Conservation (phyloP, 2,329 filamentous ascomycete species). For the Trichoderma koningii region DNA sequence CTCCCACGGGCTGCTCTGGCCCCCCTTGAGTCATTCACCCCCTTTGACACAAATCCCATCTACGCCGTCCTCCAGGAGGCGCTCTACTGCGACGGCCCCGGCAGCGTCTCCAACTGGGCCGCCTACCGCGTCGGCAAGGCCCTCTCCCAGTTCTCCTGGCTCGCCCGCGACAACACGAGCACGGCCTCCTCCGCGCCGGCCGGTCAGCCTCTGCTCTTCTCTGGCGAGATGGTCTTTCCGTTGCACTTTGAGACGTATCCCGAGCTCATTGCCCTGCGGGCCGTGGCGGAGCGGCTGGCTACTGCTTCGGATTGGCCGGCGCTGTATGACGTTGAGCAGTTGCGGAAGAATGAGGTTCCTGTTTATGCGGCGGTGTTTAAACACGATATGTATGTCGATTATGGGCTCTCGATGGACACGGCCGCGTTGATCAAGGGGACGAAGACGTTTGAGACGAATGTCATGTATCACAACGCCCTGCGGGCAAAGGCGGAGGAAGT, state of each 20-base stretch:
- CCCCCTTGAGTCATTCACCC: constrained; percentile 65
- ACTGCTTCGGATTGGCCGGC: constrained; percentile 67
- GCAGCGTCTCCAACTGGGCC: constrained; percentile 71
- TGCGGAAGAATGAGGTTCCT: constrained; percentile 77
- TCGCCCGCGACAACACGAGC: constrained; percentile 40
- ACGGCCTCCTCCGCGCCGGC: constrained; percentile 34
- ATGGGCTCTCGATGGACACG: constrained; percentile 70
- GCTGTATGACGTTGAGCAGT: constrained; percentile 73
- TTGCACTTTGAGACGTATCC: constrained; percentile 81
- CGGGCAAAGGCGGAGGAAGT: constrained; percentile 74
- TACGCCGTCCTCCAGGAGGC: constrained; percentile 88
- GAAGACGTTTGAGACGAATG: constrained; percentile 83
- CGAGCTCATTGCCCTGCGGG: constrained; percentile 69
- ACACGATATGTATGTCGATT: constrained; percentile 93
- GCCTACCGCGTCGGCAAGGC: constrained; percentile 63
- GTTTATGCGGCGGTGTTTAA: constrained; percentile 82
- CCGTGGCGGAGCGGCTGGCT: constrained; percentile 72
- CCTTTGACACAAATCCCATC: constrained; percentile 75
- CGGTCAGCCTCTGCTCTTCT: constrained; percentile 68
- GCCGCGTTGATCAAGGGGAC: constrained; percentile 72
- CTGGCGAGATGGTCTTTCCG: constrained; percentile 89
- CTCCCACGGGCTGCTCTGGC: constrained; percentile 72
- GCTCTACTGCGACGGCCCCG: constrained; percentile 74
- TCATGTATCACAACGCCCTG: constrained; percentile 83
- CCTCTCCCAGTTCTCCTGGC: constrained; percentile 54